Evolutionary conservation across 164 flowering plant genomes (phyloP), one percentile per base, ranked within the genome.

Genomic region (Cinnamomum micranthum): DNA sequence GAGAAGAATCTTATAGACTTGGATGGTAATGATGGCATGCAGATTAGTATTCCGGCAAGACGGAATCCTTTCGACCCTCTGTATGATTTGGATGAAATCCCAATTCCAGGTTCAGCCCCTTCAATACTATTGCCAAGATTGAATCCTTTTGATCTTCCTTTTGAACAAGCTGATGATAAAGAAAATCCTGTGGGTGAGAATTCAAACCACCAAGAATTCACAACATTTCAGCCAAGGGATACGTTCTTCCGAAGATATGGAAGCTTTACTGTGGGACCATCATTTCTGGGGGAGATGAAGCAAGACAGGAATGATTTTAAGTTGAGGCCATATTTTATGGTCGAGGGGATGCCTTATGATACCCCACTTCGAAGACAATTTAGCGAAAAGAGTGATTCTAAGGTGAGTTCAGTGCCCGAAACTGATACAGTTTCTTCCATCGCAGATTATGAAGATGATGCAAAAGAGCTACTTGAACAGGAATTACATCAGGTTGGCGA

Each of bases 111-210:
- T 7, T 93, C 99, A 71, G 98, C 98, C 73, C 98, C 97, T 1
- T 90, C 99, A 6, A 74, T 84, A 73, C 33, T 91, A 84, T 62
- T 81, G 71, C 89, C 85, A 7, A 84, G 96, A 73, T 71, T 84
- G 74, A 92, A 95, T 64, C 99, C 99, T 66, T 95, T 95, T 79
- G 97, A 92, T 82, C 82, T 92, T 79, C 98, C 97, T 68, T 90
- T 86, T 76, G 98, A 92, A 27, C 81, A 90, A 25, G 82, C 75
- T 76, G 93, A 89, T 75, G 97, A 93, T 80, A 89, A 85, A 77
- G 89, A 90, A 67, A 84, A 86, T 81, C 87, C 88, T 60, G 81
- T 77, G 59, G 88, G 84, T 23, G 97, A 90, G 47, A 81, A 75
- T 62, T 79, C 74, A 74, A 84, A 88, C 70, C 79, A 82, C 6